Evolutionary conservation across 495 filamentous ascomycete species (phyloP).

Genomic region (Achaetomiella virescens): DNA sequence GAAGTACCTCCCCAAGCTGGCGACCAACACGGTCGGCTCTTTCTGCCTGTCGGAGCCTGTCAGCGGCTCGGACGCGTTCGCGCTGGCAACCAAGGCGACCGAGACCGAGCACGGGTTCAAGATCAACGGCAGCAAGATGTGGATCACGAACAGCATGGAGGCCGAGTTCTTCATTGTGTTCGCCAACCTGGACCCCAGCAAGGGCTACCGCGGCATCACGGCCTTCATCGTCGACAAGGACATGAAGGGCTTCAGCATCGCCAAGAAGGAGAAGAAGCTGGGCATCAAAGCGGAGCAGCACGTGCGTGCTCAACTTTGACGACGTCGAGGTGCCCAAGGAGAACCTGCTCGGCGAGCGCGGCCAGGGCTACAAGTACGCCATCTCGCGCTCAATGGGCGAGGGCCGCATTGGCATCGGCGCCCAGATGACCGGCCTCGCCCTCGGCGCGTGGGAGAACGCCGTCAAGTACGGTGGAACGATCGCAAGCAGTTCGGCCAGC

Average conservation of each 20-base stretch:
- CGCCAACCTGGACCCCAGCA: constrained; percentile 81
- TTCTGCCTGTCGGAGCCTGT: constrained; percentile 96
- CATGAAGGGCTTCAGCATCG: constrained; percentile 83
- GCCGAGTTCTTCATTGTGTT: constrained; percentile 96
- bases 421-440: constrained; percentile 97
- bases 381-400: constrained; percentile 95
- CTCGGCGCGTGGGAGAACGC: constrained; percentile 96
- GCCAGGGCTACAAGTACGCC: constrained; percentile 95
- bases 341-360: constrained; percentile 81
- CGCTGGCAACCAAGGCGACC: constrained; percentile 80
- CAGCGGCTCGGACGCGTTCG: constrained; percentile 93
- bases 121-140: constrained; percentile 94
- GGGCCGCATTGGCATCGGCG: constrained; percentile 94
- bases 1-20: constrained; percentile 80
- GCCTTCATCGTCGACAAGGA: constrained; percentile 93
- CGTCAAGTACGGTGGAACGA: constrained; percentile 88
- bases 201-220: constrained; percentile 92
- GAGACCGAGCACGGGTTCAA: constrained; percentile 69
- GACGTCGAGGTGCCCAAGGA: constrained; percentile 84
- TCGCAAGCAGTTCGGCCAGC: constrained; percentile 89
- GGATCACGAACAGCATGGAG: constrained; percentile 97
- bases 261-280: constrained; percentile 99
- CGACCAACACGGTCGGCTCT: constrained; percentile 85
- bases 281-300: constrained; percentile 92
- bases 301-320: constrained; percentile 95